Base-by-base conservation (phyloP, 108 stramenopile genomes). In the Nannochloropsis gaditana region DNA sequence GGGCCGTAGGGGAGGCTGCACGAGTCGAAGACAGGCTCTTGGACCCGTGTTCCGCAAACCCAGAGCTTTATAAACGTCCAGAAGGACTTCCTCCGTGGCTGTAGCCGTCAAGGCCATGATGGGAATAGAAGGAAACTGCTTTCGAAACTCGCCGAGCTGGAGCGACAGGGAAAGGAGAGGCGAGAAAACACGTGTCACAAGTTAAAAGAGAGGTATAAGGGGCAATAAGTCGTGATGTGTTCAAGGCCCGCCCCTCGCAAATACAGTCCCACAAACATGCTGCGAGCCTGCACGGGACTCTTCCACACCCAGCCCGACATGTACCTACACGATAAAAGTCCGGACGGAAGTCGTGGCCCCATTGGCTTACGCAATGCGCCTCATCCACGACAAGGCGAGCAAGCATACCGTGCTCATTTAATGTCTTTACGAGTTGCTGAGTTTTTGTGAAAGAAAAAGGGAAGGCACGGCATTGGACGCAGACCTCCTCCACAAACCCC, bases 61-160 rank as follows among this genome's bases (percentile, higher is more conserved):
- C 19, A 73, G 59, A n/a, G n/a, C 59, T 15, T 93, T 80, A 95
- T 93, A 91, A 95, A 95, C 11, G 92, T 90, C 42, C 94, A n/a
- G 59, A n/a, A 73, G 94, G 84, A 97, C 96, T 47, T 94, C 93
- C 85, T 95, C 89, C 83, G 94, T 94, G 42, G 98, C 98, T 19
- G 98, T 99, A 5, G 98, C 98, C 43, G 98, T 99, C 47, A 99
- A 87, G 1, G 96, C 96, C 94, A 99, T 95, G 44, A 99, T 89
- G 19, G 98, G 96, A 10, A 96, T 94, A 80, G 89, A 91, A 21
- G 95, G 98, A 80, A 94, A 99, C 21, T 95, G 93, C 42, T 82
- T 83, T 45, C 96, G 92, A 5, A 99, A 87, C 43, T 87, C 79
- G 17, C 92, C 91, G 45, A 99, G 86, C 79, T 92, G 81, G 19